Evolutionary conservation across 2,329 filamentous ascomycete species (phyloP), one percentile per base, ranked within the genome.

Genomic region (Dissoconium aciculare): DNA sequence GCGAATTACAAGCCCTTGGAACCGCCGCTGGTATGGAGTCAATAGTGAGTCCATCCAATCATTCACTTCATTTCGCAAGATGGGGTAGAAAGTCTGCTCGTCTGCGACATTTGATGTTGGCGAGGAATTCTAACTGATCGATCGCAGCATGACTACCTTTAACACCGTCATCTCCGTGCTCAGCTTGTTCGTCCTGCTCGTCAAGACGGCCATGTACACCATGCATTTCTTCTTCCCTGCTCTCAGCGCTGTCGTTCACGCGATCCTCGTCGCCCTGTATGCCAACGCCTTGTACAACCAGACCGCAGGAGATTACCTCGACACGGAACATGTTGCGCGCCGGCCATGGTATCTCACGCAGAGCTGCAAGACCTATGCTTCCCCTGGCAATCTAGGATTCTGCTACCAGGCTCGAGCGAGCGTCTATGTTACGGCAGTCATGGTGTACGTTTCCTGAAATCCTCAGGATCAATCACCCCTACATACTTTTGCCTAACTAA

Each of bases 151-250:
- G 39, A 83, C 79, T 28, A 64, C 76, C 43, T 82, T 70, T 58
- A 83, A 85, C 48, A 71, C 84, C 43, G 75, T 76, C 49, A 76
- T 84, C 43, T 77, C 78, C 21, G 68, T 87, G 41, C 62, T 83
- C 32, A 74, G 72, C 35, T 75, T 80, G 52, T 87, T 87, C 60
- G 64, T 83, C 51, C 67, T 82, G 38, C 66, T 85, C 26, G 62
- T 66, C 52, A 84, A 83, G 60, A 63, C 69, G 40, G 69, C 78
- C 38, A 64, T 69, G 46, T 74, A 69, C 56, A 71, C 81, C 46
- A 71, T 84, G 65, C 71, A 76, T 51, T 58, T 75, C 46, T 82
- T 73, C 64, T 71, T 65, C 42, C 80, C 80, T 4, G 50, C 80
- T 36, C 36, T 84, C 33, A 71, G 69, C 36, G 52, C 71, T 14